These are phyloP conservation scores for Salvia rosmarinus DNA, from an alignment of 257 asterid species.

Conservation along the genomic window DNA sequence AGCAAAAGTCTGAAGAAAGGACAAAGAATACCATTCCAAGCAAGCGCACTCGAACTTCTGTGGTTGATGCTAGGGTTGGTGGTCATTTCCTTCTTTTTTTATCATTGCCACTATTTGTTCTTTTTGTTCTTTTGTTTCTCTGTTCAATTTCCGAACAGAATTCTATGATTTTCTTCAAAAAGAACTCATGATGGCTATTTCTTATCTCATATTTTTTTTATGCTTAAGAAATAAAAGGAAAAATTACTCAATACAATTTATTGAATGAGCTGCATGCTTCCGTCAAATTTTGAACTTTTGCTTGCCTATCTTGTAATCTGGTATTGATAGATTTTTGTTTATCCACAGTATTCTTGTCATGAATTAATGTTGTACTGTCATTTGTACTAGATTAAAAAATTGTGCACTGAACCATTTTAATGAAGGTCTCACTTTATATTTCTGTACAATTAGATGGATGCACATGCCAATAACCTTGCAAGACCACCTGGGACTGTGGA, in stretches of 20 bases:
- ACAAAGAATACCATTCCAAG: slow-evolving; percentile 62
- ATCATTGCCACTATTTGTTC: slow-evolving; percentile 14
- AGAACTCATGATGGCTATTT: slow-evolving; percentile 1
- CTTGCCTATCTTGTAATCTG: slow-evolving; percentile 22
- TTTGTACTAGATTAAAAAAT: slow-evolving; percentile 28
- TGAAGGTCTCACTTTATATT: slow-evolving; percentile 37
- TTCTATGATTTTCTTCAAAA: not conserved
- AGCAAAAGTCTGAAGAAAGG: slow-evolving; percentile 73
- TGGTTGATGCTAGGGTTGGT: slow-evolving; percentile 76
- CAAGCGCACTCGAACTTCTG: slow-evolving; percentile 93
- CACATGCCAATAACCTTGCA: slow-evolving; percentile 58
- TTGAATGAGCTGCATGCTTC: slow-evolving; percentile 23
- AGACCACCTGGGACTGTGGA: slow-evolving; percentile 62
- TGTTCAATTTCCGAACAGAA: not conserved
- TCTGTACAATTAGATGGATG: slow-evolving; percentile 58
- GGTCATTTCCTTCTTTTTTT: slow-evolving; percentile 7
- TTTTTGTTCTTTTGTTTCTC: not conserved
- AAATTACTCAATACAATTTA: slow-evolving; percentile 4
- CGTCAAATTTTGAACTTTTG: slow-evolving; percentile 24
- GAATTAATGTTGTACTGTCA: slow-evolving; percentile 19
- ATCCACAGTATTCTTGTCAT: slow-evolving; percentile 24
- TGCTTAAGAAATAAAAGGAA: not conserved
- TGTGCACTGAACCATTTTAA: slow-evolving; percentile 18
- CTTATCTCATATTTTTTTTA: slow-evolving; percentile 2
- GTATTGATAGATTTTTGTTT: slow-evolving; percentile 17